phyloP scores from a whole-genome alignment of 768 basidiomycete genomes.

The Tricholoma hemisulphureum region DNA sequence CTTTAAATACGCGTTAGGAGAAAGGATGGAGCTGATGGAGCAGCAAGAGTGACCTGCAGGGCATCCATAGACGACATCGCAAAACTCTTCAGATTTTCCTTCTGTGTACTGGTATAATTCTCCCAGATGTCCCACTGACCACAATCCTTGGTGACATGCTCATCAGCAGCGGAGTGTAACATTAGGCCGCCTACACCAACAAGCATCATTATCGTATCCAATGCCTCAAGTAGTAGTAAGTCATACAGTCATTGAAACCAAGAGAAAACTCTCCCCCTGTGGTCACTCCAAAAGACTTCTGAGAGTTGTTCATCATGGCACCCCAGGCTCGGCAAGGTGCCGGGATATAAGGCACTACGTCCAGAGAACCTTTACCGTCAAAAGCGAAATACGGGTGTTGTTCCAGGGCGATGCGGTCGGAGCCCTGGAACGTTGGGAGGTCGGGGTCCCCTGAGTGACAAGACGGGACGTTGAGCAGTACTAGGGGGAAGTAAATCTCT shows the following conservation, averaged over 20 bases:
- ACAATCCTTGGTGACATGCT: slow-evolving; percentile 20
- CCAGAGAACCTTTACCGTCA: slow-evolving; percentile 32
- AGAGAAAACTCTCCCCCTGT: slow-evolving; percentile 76
- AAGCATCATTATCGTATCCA: background rate
- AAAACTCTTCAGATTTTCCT: slow-evolving; percentile 47
- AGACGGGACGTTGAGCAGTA: background rate
- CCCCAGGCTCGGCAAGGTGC: slow-evolving; percentile 63
- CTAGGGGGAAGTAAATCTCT: background rate
- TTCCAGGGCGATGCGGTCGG: slow-evolving; percentile 61
- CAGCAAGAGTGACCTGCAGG: slow-evolving; percentile 19
- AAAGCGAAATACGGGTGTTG: slow-evolving; percentile 70
- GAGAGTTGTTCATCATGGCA: slow-evolving; percentile 48
- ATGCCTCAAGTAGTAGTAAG: slow-evolving; percentile 17
- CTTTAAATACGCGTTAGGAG: background rate
- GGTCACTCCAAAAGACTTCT: slow-evolving; percentile 58
- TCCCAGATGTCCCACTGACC: slow-evolving; percentile 50
- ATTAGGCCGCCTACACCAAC: background rate
- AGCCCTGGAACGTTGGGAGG: slow-evolving; percentile 48
- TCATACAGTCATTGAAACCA: slow-evolving; percentile 62
- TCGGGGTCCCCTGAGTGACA: background rate
- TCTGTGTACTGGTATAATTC: slow-evolving; percentile 45
- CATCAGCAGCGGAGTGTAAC: background rate
- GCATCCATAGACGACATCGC: slow-evolving; percentile 51
- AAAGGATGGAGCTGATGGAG: background rate
- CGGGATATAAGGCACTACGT: slow-evolving; percentile 46